Evolutionary conservation across 2,329 filamentous ascomycete species (phyloP).

Genomic region (Colletotrichum cuscutae): DNA sequence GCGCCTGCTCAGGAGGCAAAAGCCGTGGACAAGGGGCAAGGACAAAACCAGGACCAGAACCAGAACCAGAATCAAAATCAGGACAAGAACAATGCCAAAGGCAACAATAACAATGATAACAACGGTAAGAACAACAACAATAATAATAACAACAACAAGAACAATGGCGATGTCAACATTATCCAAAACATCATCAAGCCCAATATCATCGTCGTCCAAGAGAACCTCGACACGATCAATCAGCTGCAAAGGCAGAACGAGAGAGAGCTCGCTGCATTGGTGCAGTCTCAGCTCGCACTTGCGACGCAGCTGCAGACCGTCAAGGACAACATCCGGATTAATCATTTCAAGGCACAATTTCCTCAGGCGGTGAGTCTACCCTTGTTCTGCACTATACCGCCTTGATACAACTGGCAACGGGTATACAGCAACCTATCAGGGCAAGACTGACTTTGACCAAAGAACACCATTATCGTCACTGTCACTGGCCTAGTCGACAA

Average conservation of each 20-base stretch:
- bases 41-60: not conserved
- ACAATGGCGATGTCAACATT: slow-evolving; percentile 38
- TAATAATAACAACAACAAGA: not conserved
- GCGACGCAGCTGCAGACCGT: slow-evolving; percentile 50
- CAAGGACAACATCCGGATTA: slow-evolving; percentile 54
- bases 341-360: slow-evolving; percentile 50
- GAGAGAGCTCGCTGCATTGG: slow-evolving; percentile 48
- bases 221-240: slow-evolving; percentile 48
- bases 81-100: not conserved
- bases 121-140: not conserved
- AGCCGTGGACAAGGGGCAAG: slow-evolving; percentile 3
- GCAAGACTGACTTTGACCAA: not conserved
- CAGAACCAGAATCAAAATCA: slow-evolving; percentile 5
- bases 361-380: slow-evolving; percentile 45
- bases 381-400: no score
- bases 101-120: not conserved
- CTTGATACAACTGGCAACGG: not conserved
- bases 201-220: slow-evolving; percentile 46
- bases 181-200: slow-evolving; percentile 39
- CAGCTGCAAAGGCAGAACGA: slow-evolving; percentile 48
- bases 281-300: slow-evolving; percentile 49
- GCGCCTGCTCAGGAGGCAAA: slow-evolving; percentile 23
- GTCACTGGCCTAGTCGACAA: slow-evolving; percentile 50
- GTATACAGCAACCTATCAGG: not conserved
- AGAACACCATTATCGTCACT: slow-evolving; percentile 51